Base-by-base conservation (phyloP, 106 monocot species). In the Apostasia shenzhenica region DNA sequence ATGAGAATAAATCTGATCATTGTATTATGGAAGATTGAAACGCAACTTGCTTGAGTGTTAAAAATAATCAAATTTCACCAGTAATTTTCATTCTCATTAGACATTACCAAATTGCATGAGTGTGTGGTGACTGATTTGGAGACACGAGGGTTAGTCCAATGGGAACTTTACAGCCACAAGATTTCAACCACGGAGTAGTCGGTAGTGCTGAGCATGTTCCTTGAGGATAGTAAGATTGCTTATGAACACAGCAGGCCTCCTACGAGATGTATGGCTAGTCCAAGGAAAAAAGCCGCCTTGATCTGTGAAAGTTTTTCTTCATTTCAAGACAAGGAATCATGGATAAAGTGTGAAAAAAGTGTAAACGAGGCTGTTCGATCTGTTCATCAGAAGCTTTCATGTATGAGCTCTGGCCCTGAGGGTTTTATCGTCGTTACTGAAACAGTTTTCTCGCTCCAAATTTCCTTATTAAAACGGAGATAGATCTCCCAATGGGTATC, bases 231-330 rank as follows among this genome's bases (percentile, higher is more conserved):
- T 67, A 80, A 57, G 68, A 91, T 68, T 14, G 5, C 55, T 52
- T 39, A 56, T 63, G 78, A 78, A 57, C 49, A 38, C 7, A 79
- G 14, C 55, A 48, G 55, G 57, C 48, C 54, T 6, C 56, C 46
- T 11, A 9, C n/a, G 42, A 44, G 71, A 60, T 71, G 66, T 58
- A 59, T n/a, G n/a, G 56, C 41, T 2, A 80, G 83, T 45, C 73
- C 81, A 42, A 81, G 65, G 43, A 80, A 64, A 55, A 81, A 72
- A 63, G 14, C 71, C 26, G 41, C 49, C 8, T 67, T 88, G 42
- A 77, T 73, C 44, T 76, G 75, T 64, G 85, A 79, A 14, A 75
- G 26, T n/a, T n/a, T n/a, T n/a, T n/a, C n/a, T 63, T 92, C 92
- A 14, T 83, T 76, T 67, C 88, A 88, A 39, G 85, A 75, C 67